Evolutionary conservation across 345 rosid genomes (phyloP).

Genomic region (Kernera saxatilis): DNA sequence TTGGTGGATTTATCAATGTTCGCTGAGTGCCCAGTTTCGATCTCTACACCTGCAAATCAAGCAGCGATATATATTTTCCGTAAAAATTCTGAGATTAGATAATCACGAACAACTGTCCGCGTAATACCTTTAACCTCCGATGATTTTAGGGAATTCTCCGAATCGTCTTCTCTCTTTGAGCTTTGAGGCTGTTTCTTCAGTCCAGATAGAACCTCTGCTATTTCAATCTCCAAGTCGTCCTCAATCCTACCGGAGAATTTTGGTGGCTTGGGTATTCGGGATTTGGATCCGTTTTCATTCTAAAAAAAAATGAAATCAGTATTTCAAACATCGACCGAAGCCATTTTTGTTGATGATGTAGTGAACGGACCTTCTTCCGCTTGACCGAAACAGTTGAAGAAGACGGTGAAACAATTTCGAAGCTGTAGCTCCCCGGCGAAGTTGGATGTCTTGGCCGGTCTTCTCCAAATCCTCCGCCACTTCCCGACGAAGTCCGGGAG

Average conservation of each 20-base stretch:
- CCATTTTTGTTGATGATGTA: not conserved
- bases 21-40: constrained; percentile 1
- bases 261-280: constrained; percentile 34
- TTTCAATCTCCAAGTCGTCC: constrained; percentile 59
- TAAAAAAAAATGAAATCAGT: not conserved
- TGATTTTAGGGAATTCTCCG: not conserved
- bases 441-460: constrained; percentile 34
- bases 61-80: not conserved
- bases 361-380: constrained; percentile 41
- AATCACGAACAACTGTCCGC: not conserved
- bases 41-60: constrained; percentile 27
- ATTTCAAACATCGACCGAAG: not conserved
- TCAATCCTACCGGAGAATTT: constrained; percentile 36
- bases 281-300: constrained; percentile 38
- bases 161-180: constrained; percentile 28
- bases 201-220: constrained; percentile 57
- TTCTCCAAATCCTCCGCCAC: constrained; percentile 36
- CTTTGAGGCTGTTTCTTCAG: constrained; percentile 40
- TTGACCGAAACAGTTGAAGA: constrained; percentile 40
- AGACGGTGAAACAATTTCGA: constrained; percentile 39
- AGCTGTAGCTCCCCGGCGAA: constrained; percentile 40
- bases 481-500: constrained; percentile 39
- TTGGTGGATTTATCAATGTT: constrained; percentile 17
- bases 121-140: constrained; percentile 25
- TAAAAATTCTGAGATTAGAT: not conserved